Conservation (phyloP, 306 rosid species). For the Cicer bijugum region DNA sequence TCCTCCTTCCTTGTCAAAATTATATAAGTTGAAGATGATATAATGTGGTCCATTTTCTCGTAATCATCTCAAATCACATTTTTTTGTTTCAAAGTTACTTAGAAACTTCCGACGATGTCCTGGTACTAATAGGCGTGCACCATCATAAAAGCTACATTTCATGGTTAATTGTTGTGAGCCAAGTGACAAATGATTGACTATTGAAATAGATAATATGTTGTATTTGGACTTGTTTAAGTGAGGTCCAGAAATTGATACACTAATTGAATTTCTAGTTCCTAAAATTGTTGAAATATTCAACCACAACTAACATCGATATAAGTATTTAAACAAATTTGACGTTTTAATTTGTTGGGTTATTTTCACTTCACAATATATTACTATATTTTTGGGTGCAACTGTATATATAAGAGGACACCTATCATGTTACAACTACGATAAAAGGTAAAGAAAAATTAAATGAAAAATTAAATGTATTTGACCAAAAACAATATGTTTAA, state of each 20-base stretch:
- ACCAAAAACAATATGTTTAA: too few relatives aligned
- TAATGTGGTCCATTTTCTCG: too few relatives aligned
- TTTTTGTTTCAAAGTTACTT: neutral
- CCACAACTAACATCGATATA: neutral
- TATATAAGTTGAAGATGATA: neutral
- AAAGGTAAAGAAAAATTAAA: too few relatives aligned
- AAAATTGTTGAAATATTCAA: conserved; percentile 5
- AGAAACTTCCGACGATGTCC: neutral
- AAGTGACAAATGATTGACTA: neutral
- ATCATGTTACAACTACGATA: too few relatives aligned
- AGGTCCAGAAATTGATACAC: neutral
- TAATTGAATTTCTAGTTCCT: too few relatives aligned
- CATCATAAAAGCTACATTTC: neutral
- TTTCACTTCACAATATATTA: neutral
- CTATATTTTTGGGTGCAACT: neutral
- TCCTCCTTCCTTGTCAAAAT: neutral
- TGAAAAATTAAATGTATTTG: too few relatives aligned
- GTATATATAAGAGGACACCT: too few relatives aligned
- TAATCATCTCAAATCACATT: neutral
- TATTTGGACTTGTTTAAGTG: neutral
- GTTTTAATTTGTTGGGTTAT: neutral
- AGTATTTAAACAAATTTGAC: neutral
- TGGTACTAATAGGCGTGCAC: neutral
- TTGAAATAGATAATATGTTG: neutral
- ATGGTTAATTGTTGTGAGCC: neutral